A percentile compares a stretch with the other conserved stretches of the same genome.
phyloP scores from a whole-genome alignment of 306 rosid species.

The Luffa aegyptiaca region DNA sequence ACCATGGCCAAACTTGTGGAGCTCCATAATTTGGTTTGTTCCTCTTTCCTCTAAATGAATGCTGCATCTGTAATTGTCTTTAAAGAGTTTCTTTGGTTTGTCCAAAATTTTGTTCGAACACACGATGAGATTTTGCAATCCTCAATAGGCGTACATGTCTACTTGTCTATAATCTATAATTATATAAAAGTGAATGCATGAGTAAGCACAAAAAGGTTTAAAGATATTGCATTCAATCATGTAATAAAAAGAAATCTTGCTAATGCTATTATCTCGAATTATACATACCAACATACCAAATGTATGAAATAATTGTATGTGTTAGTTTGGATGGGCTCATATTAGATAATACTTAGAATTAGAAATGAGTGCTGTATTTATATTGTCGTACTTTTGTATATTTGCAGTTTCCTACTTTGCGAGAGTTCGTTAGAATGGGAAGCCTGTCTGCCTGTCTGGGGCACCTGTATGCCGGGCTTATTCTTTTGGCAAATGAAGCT shows the following conservation, averaged over 20 bases:
- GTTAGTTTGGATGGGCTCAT: background rate
- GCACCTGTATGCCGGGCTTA: constrained; percentile 92
- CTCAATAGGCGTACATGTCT: background rate
- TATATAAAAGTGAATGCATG: background rate
- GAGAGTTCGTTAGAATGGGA: constrained; percentile 79
- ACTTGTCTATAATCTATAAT: no score
- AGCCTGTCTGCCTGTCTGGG: constrained; percentile 75
- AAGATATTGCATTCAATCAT: no score
- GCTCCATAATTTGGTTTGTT: constrained; percentile 55
- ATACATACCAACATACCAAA: background rate
- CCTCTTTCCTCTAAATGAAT: background rate
- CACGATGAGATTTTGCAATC: background rate
- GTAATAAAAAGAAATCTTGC: no score
- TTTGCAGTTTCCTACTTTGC: no score
- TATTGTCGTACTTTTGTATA: background rate
- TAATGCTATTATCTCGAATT: background rate
- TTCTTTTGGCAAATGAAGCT: constrained; percentile 77
- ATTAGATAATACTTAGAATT: no score
- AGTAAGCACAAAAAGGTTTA: background rate
- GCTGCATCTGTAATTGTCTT: no score
- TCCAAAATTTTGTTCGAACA: background rate
- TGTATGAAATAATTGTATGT: background rate
- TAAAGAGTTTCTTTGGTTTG: background rate
- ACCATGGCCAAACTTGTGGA: constrained; percentile 91
- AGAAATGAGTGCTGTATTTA: background rate